phyloP scores from a whole-genome alignment of 2,329 filamentous ascomycete genomes.

The Hymenoscyphus scutula region DNA sequence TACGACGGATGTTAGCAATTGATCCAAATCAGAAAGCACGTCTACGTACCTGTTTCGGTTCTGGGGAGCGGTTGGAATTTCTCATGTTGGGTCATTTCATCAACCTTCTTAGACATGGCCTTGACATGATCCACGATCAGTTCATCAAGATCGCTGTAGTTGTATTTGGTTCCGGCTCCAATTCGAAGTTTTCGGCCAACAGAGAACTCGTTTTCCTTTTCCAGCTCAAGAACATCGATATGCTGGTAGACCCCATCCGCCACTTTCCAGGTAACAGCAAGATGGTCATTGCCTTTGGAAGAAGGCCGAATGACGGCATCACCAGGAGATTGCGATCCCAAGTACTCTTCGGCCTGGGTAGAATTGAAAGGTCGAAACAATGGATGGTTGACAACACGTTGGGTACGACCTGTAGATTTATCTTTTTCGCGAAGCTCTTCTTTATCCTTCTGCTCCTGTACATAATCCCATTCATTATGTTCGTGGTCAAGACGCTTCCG shows the following conservation, averaged over 20 bases:
- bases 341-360: constrained; percentile 86
- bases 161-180: constrained; percentile 80
- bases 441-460: constrained; percentile 75
- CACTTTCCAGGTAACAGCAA: constrained; percentile 98
- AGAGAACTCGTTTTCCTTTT: constrained; percentile 96
- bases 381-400: constrained; percentile 96
- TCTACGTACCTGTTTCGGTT: constrained; percentile 74
- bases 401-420: constrained; percentile 77
- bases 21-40: constrained; percentile 11
- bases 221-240: constrained; percentile 92
- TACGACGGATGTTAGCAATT: constrained; percentile 40
- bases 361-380: constrained; percentile 93
- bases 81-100: constrained; percentile 91
- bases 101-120: constrained; percentile 95
- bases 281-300: constrained; percentile 90
- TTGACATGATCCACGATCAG: constrained; percentile 96
- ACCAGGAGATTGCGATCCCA: constrained; percentile 80
- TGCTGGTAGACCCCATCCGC: constrained; percentile 96
- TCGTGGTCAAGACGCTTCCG: constrained; percentile 68
- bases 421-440: constrained; percentile 85
- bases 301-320: constrained; percentile 95
- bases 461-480: constrained; percentile 82
- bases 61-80: constrained; percentile 85
- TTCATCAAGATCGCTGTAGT: constrained; percentile 94
- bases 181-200: constrained; percentile 84